Conservation (phyloP, 177 flowering plant genomes). For the Vitis hybrid region DNA sequence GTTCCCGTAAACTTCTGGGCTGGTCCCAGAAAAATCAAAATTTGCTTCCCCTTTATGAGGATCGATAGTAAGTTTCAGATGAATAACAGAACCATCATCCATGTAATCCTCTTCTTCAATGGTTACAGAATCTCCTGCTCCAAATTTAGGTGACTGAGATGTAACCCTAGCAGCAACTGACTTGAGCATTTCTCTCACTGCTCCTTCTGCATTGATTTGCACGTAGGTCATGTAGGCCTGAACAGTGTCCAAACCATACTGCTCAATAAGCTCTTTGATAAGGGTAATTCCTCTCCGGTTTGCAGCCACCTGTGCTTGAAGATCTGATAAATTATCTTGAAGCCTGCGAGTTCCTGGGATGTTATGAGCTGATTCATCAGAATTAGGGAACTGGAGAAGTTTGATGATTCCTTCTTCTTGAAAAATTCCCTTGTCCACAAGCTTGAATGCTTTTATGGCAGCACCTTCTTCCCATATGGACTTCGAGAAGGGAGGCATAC, state of each 20-base stretch:
- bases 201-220: slow-evolving; percentile 88
- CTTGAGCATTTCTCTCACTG: slow-evolving; percentile 97
- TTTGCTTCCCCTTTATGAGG: slow-evolving; percentile 73
- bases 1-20: slow-evolving; percentile 94
- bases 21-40: slow-evolving; percentile 84
- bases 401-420: slow-evolving; percentile 91
- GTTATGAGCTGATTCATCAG: slow-evolving; percentile 45
- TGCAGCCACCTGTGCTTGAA: slow-evolving; percentile 96
- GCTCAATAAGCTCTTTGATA: slow-evolving; percentile 90
- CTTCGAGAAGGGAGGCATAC: slow-evolving; percentile 99
- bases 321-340: slow-evolving; percentile 96
- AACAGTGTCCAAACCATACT: slow-evolving; percentile 79
- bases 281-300: slow-evolving; percentile 95
- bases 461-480: slow-evolving; percentile 98
- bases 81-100: slow-evolving; percentile 95
- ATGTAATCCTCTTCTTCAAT: slow-evolving; percentile 94
- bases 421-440: slow-evolving; percentile 82
- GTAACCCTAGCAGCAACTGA: slow-evolving; percentile 61
- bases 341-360: slow-evolving; percentile 93
- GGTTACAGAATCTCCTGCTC: slow-evolving; percentile 29
- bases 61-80: slow-evolving; percentile 75
- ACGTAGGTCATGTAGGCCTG: slow-evolving; percentile 96
- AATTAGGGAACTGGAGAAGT: slow-evolving; percentile 62
- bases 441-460: slow-evolving; percentile 96
- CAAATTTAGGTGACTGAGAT: slow-evolving; percentile 20